phyloP scores from a whole-genome alignment of 192 early-diverging fungal genomes.

The Rhizophagus sp. region DNA sequence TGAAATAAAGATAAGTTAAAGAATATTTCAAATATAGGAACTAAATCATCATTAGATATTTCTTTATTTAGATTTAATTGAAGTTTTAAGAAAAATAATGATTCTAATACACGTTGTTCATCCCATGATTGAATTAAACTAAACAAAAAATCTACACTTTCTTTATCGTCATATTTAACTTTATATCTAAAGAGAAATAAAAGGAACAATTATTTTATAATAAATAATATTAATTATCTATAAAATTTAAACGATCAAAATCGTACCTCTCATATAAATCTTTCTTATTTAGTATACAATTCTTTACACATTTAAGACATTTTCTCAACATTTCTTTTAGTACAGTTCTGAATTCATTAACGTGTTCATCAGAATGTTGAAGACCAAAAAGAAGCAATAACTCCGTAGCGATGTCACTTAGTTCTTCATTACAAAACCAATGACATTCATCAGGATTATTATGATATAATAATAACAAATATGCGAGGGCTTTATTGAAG shows the following conservation, averaged over 20 bases:
- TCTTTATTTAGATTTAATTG: not conserved
- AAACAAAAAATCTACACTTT: not conserved
- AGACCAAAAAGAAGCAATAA: not conserved
- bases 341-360: not conserved
- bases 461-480: not conserved
- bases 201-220: not conserved
- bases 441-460: not conserved
- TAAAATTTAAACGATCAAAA: no score
- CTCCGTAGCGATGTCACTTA: not conserved
- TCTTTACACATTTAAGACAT: not conserved
- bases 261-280: not conserved
- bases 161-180: not conserved
- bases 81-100: not conserved
- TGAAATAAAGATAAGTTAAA: not conserved
- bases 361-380: not conserved
- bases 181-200: not conserved
- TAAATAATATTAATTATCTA: not conserved
- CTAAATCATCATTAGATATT: not conserved
- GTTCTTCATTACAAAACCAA: constrained; percentile 7
- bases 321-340: not conserved
- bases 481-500: not conserved
- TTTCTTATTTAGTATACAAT: not conserved
- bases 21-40: not conserved
- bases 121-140: not conserved
- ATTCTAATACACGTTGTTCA: not conserved